phyloP scores from a whole-genome alignment of 768 basidiomycete genomes.

The Mycena rebaudengoi region DNA sequence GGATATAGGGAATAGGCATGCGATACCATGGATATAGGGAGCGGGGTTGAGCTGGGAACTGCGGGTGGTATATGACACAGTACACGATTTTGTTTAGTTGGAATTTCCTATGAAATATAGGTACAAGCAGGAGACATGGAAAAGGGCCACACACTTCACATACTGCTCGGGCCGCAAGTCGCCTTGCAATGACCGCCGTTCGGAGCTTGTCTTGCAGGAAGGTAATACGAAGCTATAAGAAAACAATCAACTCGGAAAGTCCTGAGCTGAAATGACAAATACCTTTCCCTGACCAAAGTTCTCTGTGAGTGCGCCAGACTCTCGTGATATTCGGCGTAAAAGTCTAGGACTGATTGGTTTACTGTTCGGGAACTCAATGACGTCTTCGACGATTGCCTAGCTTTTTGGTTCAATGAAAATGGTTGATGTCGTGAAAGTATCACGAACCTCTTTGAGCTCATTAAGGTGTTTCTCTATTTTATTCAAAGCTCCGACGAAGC shows the following conservation, averaged over 20 bases:
- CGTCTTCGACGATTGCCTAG: slow-evolving; percentile 52
- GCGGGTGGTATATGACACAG: slow-evolving; percentile 42
- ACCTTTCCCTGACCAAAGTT: slow-evolving; percentile 59
- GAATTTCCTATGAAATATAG: slow-evolving; percentile 14
- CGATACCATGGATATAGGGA: slow-evolving; percentile 38
- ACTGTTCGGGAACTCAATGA: slow-evolving; percentile 53
- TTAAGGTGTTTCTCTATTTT: slow-evolving; percentile 56
- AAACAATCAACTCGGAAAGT: not conserved
- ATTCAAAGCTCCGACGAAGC: slow-evolving; percentile 60
- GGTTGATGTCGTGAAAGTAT: no score
- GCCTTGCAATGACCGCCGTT: slow-evolving; percentile 54
- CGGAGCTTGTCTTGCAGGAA: slow-evolving; percentile 50
- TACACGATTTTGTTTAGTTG: slow-evolving; percentile 14
- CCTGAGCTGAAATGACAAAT: slow-evolving; percentile 12
- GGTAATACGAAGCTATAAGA: slow-evolving; percentile 61
- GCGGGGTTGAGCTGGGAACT: slow-evolving; percentile 32
- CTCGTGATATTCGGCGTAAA: slow-evolving; percentile 73
- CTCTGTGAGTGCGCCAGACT: slow-evolving; percentile 71
- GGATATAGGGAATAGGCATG: slow-evolving; percentile 73
- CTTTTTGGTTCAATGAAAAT: no score
- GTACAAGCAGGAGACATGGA: not conserved
- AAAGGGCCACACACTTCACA: slow-evolving; percentile 53
- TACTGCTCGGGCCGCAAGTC: slow-evolving; percentile 60
- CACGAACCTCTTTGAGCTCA: slow-evolving; percentile 58
- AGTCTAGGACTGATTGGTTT: slow-evolving; percentile 53